A percentile compares a stretch with the other conserved stretches of the same genome.
Conservation (phyloP, 306 rosid species). For the Dryas alaskensis region DNA sequence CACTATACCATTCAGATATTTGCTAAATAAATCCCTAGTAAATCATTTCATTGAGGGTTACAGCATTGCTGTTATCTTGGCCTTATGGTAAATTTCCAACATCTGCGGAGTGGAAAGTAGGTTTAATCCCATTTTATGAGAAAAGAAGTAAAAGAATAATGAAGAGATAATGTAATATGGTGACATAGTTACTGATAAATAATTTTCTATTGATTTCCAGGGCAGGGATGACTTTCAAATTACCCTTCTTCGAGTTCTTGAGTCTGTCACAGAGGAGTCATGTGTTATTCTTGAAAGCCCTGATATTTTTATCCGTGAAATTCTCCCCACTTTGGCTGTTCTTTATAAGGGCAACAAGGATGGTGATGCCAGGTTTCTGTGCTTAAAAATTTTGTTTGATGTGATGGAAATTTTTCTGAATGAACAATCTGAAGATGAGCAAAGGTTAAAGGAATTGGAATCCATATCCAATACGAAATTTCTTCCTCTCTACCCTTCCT, state of each 20-base stretch:
- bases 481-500: slow-evolving; percentile 90
- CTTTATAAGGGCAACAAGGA: slow-evolving; percentile 93
- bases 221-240: slow-evolving; percentile 98
- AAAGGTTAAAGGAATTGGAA: slow-evolving; percentile 65
- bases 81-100: neutral
- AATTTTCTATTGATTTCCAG: slow-evolving; percentile 47
- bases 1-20: neutral
- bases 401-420: slow-evolving; percentile 74
- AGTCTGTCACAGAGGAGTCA: slow-evolving; percentile 83
- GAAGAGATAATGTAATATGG: neutral
- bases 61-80: neutral
- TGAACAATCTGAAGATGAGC: slow-evolving; percentile 67
- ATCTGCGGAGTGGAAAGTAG: neutral
- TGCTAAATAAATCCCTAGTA: neutral
- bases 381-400: slow-evolving; percentile 82
- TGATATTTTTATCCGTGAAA: slow-evolving; percentile 63
- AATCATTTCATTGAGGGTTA: neutral
- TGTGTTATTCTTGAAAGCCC: slow-evolving; percentile 58
- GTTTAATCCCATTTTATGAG: neutral
- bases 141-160: neutral
- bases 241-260: slow-evolving; percentile 82
- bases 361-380: slow-evolving; percentile 94
- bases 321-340: slow-evolving; percentile 89
- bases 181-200: slow-evolving; percentile 27
- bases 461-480: slow-evolving; percentile 63